Percentiles rank a stretch among this genome's conserved stretches.
Conservation (phyloP, 768 basidiomycete species). For the Lepiota brunneoincarnata region DNA sequence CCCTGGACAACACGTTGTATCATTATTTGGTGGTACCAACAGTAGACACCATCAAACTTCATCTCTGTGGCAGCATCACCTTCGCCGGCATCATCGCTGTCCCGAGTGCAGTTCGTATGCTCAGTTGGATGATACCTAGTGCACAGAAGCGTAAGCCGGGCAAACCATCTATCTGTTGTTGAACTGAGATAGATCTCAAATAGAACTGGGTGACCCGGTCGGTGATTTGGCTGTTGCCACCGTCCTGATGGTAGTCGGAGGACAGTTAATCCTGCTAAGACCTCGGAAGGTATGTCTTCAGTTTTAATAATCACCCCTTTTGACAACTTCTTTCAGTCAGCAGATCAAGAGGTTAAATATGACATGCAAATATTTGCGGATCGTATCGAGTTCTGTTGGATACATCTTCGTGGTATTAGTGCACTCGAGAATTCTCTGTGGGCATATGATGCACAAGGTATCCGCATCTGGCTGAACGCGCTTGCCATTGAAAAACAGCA, state of each 20-base stretch:
- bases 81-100: constrained; percentile 87
- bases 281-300: constrained; percentile 71
- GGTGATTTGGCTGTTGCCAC: constrained; percentile 93
- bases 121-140: constrained; percentile 97
- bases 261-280: constrained; percentile 83
- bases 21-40: constrained; percentile 92
- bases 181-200: constrained; percentile 10
- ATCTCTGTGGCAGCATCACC: constrained; percentile 91
- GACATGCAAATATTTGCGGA: constrained; percentile 97
- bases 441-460: constrained; percentile 90
- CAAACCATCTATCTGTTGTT: background rate
- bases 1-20: constrained; percentile 87
- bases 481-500: constrained; percentile 76
- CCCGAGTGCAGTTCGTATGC: constrained; percentile 79
- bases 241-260: constrained; percentile 93
- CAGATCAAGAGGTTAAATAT: constrained; percentile 87
- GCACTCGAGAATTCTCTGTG: constrained; percentile 95
- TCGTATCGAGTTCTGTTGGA: constrained; percentile 99
- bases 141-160: constrained; percentile 81
- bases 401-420: constrained; percentile 90
- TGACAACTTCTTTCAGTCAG: constrained; percentile 49
- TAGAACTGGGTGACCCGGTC: constrained; percentile 91
- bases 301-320: background rate
- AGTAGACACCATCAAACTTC: constrained; percentile 76
- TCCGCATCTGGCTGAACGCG: constrained; percentile 95